Conservation (phyloP, 2,329 filamentous ascomycete genomes). For the Colletotrichum euphorbiae region DNA sequence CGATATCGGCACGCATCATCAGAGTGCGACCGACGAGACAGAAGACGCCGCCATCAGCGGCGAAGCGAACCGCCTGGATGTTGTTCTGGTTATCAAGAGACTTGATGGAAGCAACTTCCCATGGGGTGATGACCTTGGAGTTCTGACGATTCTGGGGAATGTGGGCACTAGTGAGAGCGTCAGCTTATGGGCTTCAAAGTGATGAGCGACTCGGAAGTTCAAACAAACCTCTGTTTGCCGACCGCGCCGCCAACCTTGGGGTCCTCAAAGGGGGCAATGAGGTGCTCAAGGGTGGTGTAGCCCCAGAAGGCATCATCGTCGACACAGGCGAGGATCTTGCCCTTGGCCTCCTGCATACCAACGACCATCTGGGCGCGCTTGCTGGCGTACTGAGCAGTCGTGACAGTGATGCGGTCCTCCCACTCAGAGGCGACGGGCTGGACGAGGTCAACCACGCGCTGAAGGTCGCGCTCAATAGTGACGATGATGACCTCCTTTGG, state of each 20-base stretch:
- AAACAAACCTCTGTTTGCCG: constrained; percentile 41
- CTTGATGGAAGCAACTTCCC: constrained; percentile 46
- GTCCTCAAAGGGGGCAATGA: constrained; percentile 46
- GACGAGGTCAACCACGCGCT: constrained; percentile 29
- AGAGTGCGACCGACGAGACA: constrained; percentile 47
- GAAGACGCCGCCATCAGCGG: constrained; percentile 43
- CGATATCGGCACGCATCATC: constrained; percentile 44
- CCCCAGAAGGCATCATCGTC: constrained; percentile 47
- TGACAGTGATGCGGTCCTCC: constrained; percentile 37
- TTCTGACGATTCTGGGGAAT: constrained; percentile 41
- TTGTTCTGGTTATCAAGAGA: constrained; percentile 41
- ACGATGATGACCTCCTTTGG: constrained; percentile 47
- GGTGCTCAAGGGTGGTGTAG: constrained; percentile 30
- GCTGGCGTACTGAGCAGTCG: constrained; percentile 41
- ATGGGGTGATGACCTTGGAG: constrained; percentile 42
- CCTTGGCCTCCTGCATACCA: constrained; percentile 42
- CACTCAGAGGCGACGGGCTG: not conserved
- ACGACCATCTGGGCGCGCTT: constrained; percentile 45
- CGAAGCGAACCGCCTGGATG: constrained; percentile 41
- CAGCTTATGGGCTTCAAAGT: not conserved
- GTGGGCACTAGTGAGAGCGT: constrained; percentile 36
- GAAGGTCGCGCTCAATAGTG: constrained; percentile 37
- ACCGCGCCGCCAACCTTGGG: constrained; percentile 43
- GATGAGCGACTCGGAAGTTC: not conserved
- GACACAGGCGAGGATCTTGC: constrained; percentile 44